A percentile compares a stretch with the other conserved stretches of the same genome.
These are phyloP conservation scores for Arthroderma sp. DNA, from an alignment of 2,329 filamentous ascomycete species.

Conservation along the genomic window DNA sequence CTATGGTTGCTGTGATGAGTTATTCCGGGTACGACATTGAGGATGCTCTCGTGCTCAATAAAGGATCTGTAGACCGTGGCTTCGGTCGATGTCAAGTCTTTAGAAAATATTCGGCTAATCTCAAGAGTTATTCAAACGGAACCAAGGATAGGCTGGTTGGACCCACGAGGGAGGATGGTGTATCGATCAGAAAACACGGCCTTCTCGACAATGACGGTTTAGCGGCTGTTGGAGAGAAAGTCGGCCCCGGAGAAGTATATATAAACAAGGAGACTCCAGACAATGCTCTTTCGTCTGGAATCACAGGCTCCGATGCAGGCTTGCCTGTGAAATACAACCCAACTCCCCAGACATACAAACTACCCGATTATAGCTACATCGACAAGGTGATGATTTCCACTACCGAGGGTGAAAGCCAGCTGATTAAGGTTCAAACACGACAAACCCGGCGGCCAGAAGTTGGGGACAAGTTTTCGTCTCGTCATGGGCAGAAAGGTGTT, in stretches of 20 bases:
- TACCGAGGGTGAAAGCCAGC: slow-evolving; percentile 70
- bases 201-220: slow-evolving; percentile 77
- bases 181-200: slow-evolving; percentile 54
- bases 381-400: slow-evolving; percentile 93
- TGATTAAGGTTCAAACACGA: slow-evolving; percentile 91
- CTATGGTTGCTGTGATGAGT: slow-evolving; percentile 97
- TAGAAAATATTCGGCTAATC: slow-evolving; percentile 75
- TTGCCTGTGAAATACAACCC: slow-evolving; percentile 27
- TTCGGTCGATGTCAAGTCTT: slow-evolving; percentile 98
- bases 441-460: slow-evolving; percentile 91
- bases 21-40: slow-evolving; percentile 99
- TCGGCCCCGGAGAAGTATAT: slow-evolving; percentile 71
- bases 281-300: slow-evolving; percentile 60
- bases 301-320: slow-evolving; percentile 49
- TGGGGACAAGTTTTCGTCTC: slow-evolving; percentile 96
- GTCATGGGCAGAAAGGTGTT: slow-evolving; percentile 96
- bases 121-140: slow-evolving; percentile 83
- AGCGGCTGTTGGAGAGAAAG: slow-evolving; percentile 69
- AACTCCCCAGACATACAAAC: slow-evolving; percentile 55
- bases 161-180: slow-evolving; percentile 51
- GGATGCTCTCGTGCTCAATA: slow-evolving; percentile 92
- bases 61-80: slow-evolving; percentile 84
- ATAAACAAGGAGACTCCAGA: slow-evolving; percentile 79
- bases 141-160: slow-evolving; percentile 47
- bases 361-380: slow-evolving; percentile 74